phyloP scores from a whole-genome alignment of 345 rosid species.

The Cardamine chenopodiifolia region DNA sequence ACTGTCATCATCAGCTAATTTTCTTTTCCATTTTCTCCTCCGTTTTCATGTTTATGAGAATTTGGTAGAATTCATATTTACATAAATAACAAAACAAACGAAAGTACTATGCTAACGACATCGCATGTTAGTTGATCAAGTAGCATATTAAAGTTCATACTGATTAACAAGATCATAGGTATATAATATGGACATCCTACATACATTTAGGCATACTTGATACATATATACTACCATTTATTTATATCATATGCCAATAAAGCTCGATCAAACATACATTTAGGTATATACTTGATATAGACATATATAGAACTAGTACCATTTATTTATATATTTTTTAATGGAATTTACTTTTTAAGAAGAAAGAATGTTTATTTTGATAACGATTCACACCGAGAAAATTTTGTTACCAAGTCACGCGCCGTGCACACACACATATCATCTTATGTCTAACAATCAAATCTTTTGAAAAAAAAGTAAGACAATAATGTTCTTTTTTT shows the following conservation, averaged over 20 bases:
- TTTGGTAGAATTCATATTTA: not conserved
- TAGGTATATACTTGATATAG: too few species aligned
- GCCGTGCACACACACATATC: not conserved
- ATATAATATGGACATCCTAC: too few species aligned
- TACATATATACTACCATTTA: too few species aligned
- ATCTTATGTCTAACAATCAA: too few species aligned
- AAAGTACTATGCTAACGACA: not conserved
- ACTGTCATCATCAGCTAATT: conserved; percentile 3
- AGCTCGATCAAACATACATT: too few species aligned
- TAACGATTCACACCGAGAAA: too few species aligned
- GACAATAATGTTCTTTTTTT: not conserved
- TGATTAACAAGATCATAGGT: not conserved
- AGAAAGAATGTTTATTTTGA: not conserved
- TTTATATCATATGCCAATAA: too few species aligned
- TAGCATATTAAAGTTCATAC: not conserved
- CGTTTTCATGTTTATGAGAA: not conserved
- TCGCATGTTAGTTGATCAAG: not conserved
- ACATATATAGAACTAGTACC: too few species aligned
- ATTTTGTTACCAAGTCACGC: not conserved
- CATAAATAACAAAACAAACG: not conserved
- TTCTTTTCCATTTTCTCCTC: not conserved
- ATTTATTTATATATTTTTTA: too few species aligned
- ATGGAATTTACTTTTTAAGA: not conserved
- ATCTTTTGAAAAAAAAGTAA: too few species aligned
- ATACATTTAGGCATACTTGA: too few species aligned